These are phyloP conservation scores for Chlorociboria aeruginascens DNA, from an alignment of 495 filamentous ascomycete species.

Conservation along the genomic window DNA sequence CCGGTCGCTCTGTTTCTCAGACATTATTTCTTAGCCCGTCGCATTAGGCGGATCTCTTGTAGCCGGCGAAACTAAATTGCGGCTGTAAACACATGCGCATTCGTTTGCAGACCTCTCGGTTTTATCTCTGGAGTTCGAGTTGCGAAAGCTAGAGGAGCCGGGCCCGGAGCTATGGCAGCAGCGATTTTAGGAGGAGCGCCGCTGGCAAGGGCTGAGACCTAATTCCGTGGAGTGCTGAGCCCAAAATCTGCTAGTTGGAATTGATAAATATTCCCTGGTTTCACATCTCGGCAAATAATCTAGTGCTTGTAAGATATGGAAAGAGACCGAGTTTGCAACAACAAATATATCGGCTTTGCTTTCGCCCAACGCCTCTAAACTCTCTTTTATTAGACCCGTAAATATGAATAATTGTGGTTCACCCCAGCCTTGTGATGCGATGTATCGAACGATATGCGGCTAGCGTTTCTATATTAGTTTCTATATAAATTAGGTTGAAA, in stretches of 20 bases:
- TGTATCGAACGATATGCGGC: conserved; percentile 6
- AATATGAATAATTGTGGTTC: conserved; percentile 13
- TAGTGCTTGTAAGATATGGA: conserved; percentile 11
- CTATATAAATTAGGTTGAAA: conserved; percentile 8
- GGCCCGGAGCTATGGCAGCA: not conserved
- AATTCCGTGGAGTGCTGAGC: conserved; percentile 28
- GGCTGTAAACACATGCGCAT: conserved; percentile 8
- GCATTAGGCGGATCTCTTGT: no score
- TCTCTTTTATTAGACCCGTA: conserved; percentile 14
- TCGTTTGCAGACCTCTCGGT: not conserved
- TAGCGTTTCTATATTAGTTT: conserved; percentile 2
- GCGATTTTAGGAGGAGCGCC: conserved; percentile 1
- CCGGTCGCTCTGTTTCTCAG: no score
- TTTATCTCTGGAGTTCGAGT: conserved; percentile 1
- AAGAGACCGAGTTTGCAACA: conserved; percentile 2
- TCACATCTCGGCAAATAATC: conserved; percentile 89
- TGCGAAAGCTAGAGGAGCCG: not conserved
- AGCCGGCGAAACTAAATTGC: no score
- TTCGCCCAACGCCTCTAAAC: conserved; percentile 14
- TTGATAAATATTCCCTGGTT: conserved; percentile 86
- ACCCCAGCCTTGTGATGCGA: conserved; percentile 9
- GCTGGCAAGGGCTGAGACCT: conserved; percentile 9
- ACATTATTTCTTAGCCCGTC: no score
- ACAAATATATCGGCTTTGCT: conserved; percentile 1
- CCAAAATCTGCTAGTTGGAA: conserved; percentile 94